Evolutionary conservation across 768 basidiomycete genomes (phyloP), one percentile per base, ranked within the genome.

Genomic region (Phaeotremella skinneri): DNA sequence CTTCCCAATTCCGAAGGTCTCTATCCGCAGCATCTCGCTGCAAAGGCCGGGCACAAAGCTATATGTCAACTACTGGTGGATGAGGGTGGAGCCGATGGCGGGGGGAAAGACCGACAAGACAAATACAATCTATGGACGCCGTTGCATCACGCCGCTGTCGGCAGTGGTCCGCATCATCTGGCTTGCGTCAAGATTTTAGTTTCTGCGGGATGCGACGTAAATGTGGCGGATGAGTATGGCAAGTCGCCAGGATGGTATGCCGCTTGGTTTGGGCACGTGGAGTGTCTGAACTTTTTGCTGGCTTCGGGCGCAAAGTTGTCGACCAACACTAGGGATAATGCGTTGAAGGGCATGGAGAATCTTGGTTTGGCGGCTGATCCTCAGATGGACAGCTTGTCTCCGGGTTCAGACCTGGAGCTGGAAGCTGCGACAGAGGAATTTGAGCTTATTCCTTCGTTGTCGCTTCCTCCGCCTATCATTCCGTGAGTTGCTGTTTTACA

Each of bases 41-140:
- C 93, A 6, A 84, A 89, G 56, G 88, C 91, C 72, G 96, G 96
- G 2, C 92, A 96, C 63, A 83, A 83, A 6, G 84, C 86, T n/a
- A 84, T 96, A 20, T 94, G 93, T 75, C 81, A 79, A 58, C 77
- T 91, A 5, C 83, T 99, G 31, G 79, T 91, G 43, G 67, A 77
- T 3, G 80, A 80, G 29, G 84, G 84, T 39, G 87, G 77, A 32
- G 49, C 70, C 4, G 72, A 70, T 30, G 76, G 72, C 2, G 77
- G 77, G 27, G 79, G 77, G 85, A 49, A 90, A 86, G 37, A 90
- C 86, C 85, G 91, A 90, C 76, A 87, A 1, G 96, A 99, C 81
- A 98, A 93, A 78, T 98, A 94, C 77, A 89, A 94, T 72, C 91
- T 96, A 75, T 97, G 94, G 91, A 98, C 93, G 5, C 96, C 96